Evolutionary conservation across 202 grass and related monocot species (phyloP).

Genomic region (Eragrostis tef): DNA sequence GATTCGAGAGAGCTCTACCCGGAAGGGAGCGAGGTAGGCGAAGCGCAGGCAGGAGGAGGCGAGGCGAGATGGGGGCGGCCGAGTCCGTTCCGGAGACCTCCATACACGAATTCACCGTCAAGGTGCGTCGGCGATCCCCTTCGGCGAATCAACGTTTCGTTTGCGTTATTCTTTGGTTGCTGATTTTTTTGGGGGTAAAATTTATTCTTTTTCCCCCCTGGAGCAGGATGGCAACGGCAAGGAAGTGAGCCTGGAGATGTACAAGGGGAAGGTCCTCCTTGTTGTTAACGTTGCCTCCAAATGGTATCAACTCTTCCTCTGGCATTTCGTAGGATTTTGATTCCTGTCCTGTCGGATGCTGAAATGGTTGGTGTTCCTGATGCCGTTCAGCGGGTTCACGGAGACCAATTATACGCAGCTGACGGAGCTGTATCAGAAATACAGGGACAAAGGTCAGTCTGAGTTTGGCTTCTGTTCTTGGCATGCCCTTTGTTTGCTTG

Average conservation of each 20-base stretch:
- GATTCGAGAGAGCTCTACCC: constrained; percentile 18
- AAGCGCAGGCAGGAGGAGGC: constrained; percentile 2
- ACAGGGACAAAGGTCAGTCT: constrained; percentile 75
- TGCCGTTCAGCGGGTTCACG: constrained; percentile 74
- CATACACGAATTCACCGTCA: constrained; percentile 89
- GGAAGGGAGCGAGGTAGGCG: neutral
- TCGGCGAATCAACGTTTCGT: too few relatives aligned
- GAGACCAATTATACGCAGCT: constrained; percentile 88
- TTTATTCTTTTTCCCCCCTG: neutral
- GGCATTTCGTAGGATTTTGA: neutral
- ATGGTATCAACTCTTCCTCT: constrained; percentile 57
- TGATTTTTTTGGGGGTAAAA: neutral
- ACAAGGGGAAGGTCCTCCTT: constrained; percentile 90
- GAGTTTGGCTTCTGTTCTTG: constrained; percentile 6
- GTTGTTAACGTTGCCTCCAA: constrained; percentile 97
- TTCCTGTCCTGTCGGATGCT: neutral
- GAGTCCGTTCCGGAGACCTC: constrained; percentile 67
- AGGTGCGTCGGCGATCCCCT: constrained; percentile 43
- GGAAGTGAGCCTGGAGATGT: constrained; percentile 70
- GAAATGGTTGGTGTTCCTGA: constrained; percentile 36
- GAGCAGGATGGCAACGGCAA: constrained; percentile 75
- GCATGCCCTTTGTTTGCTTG: constrained; percentile 16
- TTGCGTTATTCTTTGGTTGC: neutral
- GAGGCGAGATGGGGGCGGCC: constrained; percentile 56
- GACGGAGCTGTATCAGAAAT: constrained; percentile 85